phyloP scores from a whole-genome alignment of 169 alveolate species.

The Theileria luwenshuni region DNA sequence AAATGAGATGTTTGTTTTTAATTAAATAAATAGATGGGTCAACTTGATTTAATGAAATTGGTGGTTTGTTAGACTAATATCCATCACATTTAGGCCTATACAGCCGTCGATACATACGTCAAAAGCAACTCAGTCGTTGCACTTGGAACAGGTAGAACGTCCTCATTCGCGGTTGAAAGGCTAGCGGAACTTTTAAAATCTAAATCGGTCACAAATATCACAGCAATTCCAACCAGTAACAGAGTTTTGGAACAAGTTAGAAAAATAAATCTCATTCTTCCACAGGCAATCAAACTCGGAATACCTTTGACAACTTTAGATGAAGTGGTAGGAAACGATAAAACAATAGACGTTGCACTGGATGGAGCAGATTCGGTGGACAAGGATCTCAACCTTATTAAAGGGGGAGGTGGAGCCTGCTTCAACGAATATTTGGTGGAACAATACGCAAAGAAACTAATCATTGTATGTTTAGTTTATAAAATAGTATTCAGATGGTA shows the following conservation, averaged over 20 bases:
- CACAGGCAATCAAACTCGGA: slow-evolving; percentile 74
- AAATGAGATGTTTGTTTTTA: not conserved
- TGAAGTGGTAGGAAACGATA: slow-evolving; percentile 12
- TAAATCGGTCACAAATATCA: slow-evolving; percentile 68
- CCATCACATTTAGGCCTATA: slow-evolving; percentile 66
- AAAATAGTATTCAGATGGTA: slow-evolving; percentile 49
- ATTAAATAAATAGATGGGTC: no score
- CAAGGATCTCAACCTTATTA: slow-evolving; percentile 69
- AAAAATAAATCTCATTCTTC: not conserved
- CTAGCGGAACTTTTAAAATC: slow-evolving; percentile 65
- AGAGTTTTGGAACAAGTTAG: slow-evolving; percentile 73
- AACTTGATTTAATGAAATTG: slow-evolving; percentile 40
- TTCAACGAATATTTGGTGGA: slow-evolving; percentile 83
- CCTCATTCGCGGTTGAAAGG: slow-evolving; percentile 78
- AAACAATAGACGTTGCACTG: slow-evolving; percentile 74
- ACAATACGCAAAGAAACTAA: slow-evolving; percentile 65
- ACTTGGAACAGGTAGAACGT: slow-evolving; percentile 85
- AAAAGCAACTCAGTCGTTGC: slow-evolving; percentile 76
- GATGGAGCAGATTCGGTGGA: slow-evolving; percentile 87
- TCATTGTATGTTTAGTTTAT: slow-evolving; percentile 49
- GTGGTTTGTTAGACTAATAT: slow-evolving; percentile 35
- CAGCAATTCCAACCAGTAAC: slow-evolving; percentile 79
- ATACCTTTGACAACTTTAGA: slow-evolving; percentile 69
- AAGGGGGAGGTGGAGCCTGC: slow-evolving; percentile 88
- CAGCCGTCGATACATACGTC: slow-evolving; percentile 81